A percentile compares a stretch with the other conserved stretches of the same genome.
Evolutionary conservation across 352 stramenopile genomes (phyloP).

Genomic region (Phytopythium mirpurense): DNA sequence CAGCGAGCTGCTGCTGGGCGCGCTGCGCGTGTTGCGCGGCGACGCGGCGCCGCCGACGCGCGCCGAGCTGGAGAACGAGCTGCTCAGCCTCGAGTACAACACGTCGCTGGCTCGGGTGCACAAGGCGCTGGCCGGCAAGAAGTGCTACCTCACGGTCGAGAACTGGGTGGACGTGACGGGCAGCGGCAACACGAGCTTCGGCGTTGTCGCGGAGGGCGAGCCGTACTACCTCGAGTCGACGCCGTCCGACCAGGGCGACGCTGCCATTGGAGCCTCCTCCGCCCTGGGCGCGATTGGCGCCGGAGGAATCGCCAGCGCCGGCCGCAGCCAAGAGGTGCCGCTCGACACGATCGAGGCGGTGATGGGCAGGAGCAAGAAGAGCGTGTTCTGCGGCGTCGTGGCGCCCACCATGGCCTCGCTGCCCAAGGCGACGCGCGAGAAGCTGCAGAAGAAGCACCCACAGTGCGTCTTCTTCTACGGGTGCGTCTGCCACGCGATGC

Average conservation of each 20-base stretch:
- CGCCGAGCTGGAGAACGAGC: conserved; percentile 58
- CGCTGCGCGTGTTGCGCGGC: conserved; percentile 33
- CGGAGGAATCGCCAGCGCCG: not conserved
- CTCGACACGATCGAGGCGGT: conserved; percentile 45
- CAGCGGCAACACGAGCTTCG: conserved; percentile 38
- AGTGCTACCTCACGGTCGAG: conserved; percentile 55
- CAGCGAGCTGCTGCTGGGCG: conserved; percentile 32
- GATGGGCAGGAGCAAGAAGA: conserved; percentile 42
- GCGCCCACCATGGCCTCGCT: conserved; percentile 36
- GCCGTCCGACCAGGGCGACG: not conserved
- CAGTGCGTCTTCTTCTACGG: conserved; percentile 65
- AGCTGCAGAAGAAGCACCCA: conserved; percentile 49
- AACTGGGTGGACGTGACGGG: conserved; percentile 40
- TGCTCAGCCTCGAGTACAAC: conserved; percentile 50
- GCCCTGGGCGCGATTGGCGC: not conserved
- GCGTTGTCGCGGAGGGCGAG: conserved; percentile 25
- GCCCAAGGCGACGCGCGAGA: conserved; percentile 34
- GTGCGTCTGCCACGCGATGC: conserved; percentile 46
- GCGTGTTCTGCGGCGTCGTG: conserved; percentile 43
- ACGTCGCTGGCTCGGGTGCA: conserved; percentile 36
- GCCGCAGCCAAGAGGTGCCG: conserved; percentile 20
- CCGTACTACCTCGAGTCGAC: conserved; percentile 46
- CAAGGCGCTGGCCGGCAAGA: conserved; percentile 37
- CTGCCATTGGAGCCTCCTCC: not conserved
- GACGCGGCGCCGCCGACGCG: conserved; percentile 37